Conservation (phyloP, 2,329 filamentous ascomycete genomes). For the Cladorrhinum sp. region DNA sequence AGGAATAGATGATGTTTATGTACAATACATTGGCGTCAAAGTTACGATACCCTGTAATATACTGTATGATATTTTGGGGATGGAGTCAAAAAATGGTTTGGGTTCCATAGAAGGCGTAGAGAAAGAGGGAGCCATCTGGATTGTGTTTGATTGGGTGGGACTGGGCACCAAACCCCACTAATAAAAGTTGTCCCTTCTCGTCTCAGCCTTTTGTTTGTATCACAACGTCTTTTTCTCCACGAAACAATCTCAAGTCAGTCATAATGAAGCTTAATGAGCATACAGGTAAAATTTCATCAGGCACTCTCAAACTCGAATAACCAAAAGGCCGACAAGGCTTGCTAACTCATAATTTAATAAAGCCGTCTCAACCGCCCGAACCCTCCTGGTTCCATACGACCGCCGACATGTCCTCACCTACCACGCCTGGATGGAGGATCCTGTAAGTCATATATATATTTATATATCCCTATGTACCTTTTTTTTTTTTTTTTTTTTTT, state of each 20-base stretch:
- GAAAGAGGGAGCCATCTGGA: not conserved
- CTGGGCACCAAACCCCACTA: conserved; percentile 14
- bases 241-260: not conserved
- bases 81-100: not conserved
- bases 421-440: conserved; percentile 88
- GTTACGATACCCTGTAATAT: not conserved
- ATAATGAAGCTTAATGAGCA: conserved; percentile 27
- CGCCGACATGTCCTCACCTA: conserved; percentile 77
- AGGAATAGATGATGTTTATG: conserved; percentile 21
- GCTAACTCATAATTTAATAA: conserved; percentile 8
- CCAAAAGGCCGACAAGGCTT: too few relatives aligned
- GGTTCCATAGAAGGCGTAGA: not conserved
- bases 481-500: too few relatives aligned
- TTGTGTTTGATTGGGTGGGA: not conserved
- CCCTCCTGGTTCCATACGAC: conserved; percentile 82
- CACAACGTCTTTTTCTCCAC: not conserved
- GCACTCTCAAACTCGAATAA: too few relatives aligned
- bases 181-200: not conserved
- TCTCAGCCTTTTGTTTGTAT: too few relatives aligned
- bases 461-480: too few relatives aligned
- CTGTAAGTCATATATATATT: conserved; percentile 46
- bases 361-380: conserved; percentile 65
- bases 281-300: too few relatives aligned
- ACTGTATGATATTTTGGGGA: not conserved
- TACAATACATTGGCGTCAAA: not conserved